Percentiles rank a stretch among this genome's conserved stretches.
phyloP scores from a whole-genome alignment of 192 early-diverging fungal species.

The Funneliformis geosporum region DNA sequence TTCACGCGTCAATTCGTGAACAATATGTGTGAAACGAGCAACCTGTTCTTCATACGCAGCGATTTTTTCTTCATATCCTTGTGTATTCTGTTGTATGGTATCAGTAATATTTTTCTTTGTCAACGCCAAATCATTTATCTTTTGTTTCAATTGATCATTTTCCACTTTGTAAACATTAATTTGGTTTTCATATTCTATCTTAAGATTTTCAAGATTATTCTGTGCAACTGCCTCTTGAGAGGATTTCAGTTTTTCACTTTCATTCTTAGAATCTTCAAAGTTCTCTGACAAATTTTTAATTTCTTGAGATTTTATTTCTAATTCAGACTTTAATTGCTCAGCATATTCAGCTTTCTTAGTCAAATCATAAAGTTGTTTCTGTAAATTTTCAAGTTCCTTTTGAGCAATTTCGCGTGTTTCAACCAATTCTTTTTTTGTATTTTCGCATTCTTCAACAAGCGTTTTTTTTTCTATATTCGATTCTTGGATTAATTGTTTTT shows the following conservation, averaged over 20 bases:
- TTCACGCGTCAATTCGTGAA: slow-evolving; percentile 53
- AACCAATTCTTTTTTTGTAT: slow-evolving; percentile 10
- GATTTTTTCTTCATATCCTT: slow-evolving; percentile 35
- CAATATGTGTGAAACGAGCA: slow-evolving; percentile 46
- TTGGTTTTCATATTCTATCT: slow-evolving; percentile 38
- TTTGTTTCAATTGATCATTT: slow-evolving; percentile 49
- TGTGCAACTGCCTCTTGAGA: background rate
- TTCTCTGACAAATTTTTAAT: slow-evolving; percentile 4
- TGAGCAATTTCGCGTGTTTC: slow-evolving; percentile 16
- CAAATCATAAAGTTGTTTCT: background rate
- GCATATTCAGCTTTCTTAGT: background rate
- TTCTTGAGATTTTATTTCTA: slow-evolving; percentile 13
- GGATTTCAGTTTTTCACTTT: background rate
- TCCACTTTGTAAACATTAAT: slow-evolving; percentile 41
- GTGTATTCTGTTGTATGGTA: slow-evolving; percentile 6
- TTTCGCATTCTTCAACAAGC: slow-evolving; percentile 21
- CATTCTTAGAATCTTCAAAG: slow-evolving; percentile 31
- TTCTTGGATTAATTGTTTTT: slow-evolving; percentile 16
- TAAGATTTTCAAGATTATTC: slow-evolving; percentile 27
- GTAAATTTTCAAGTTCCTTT: slow-evolving; percentile 12
- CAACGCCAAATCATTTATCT: slow-evolving; percentile 39
- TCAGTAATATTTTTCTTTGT: slow-evolving; percentile 35
- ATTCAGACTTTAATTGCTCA: background rate
- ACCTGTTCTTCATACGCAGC: slow-evolving; percentile 47
- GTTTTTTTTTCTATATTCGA: slow-evolving; percentile 32